Conservation (phyloP, 2,329 filamentous ascomycete genomes). For the Trichoderma breve region DNA sequence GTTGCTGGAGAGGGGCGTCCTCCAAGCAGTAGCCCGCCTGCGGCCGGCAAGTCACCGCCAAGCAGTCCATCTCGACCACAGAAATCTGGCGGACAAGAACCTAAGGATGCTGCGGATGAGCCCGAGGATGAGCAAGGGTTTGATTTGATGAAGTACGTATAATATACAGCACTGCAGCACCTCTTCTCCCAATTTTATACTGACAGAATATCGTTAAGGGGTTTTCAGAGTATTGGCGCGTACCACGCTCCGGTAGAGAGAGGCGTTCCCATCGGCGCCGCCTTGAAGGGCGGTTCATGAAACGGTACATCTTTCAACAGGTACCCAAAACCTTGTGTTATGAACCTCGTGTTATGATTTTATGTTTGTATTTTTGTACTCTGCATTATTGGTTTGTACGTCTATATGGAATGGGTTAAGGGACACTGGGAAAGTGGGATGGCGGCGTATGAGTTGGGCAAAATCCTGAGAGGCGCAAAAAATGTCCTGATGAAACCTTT, state of each 20-base stretch:
- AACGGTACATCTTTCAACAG: not conserved
- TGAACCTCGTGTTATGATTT: not conserved
- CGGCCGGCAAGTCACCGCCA: constrained; percentile 49
- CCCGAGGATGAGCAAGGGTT: constrained; percentile 52
- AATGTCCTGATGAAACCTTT: not conserved
- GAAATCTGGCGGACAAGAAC: constrained; percentile 31
- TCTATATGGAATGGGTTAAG: constrained; percentile 5
- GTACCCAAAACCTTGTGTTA: not conserved
- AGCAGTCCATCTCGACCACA: constrained; percentile 50
- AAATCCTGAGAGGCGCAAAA: not conserved
- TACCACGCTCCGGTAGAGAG: constrained; percentile 57
- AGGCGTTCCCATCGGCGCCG: constrained; percentile 44
- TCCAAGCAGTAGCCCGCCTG: constrained; percentile 59
- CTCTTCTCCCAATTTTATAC: not conserved
- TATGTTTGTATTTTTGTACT: not conserved
- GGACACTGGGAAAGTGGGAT: not conserved
- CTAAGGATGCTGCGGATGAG: constrained; percentile 33
- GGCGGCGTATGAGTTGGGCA: constrained; percentile 1
- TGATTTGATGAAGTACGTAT: constrained; percentile 56
- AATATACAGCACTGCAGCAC: not conserved
- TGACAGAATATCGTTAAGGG: constrained; percentile 38
- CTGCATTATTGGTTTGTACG: constrained; percentile 2
- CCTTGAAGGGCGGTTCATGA: constrained; percentile 36
- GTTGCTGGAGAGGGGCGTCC: constrained; percentile 40
- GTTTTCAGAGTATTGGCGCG: constrained; percentile 63